These are phyloP conservation scores for Condylostoma magnum DNA, from an alignment of 169 alveolate genomes.

Conservation along the genomic window DNA sequence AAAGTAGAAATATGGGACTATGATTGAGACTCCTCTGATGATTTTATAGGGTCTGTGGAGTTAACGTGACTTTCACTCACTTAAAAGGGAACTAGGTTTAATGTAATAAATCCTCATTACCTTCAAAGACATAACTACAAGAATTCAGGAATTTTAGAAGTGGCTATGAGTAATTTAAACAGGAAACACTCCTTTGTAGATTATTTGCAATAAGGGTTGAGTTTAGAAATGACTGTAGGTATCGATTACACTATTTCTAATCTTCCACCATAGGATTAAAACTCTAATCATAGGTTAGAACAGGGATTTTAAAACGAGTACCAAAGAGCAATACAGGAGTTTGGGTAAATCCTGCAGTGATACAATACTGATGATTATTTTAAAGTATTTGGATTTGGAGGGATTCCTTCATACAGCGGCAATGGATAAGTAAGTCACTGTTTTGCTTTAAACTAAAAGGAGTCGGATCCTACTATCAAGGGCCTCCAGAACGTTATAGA, in stretches of 20 bases:
- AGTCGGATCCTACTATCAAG: conserved; percentile 43
- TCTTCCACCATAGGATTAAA: conserved; percentile 51
- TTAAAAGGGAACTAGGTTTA: background rate
- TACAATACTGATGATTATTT: conserved; percentile 70
- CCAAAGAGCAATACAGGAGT: conserved; percentile 51
- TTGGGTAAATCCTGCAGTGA: conserved; percentile 58
- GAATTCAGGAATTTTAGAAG: conserved; percentile 9
- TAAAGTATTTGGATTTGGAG: conserved; percentile 82
- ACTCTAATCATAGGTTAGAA: conserved; percentile 52
- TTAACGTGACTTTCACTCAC: background rate
- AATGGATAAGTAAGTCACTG: conserved; percentile 40
- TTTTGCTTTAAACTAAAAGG: conserved; percentile 52
- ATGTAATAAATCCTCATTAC: background rate
- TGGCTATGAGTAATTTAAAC: conserved; percentile 19
- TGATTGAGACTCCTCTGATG: conserved; percentile 27
- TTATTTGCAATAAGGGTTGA: conserved; percentile 62
- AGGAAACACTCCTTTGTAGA: conserved; percentile 62
- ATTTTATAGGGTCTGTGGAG: conserved; percentile 13
- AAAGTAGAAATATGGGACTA: conserved; percentile 53
- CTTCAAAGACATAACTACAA: conserved; percentile 4
- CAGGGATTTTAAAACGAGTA: conserved; percentile 35
- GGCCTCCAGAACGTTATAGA: conserved; percentile 56
- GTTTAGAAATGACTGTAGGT: conserved; percentile 53
- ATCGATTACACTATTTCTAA: conserved; percentile 78
- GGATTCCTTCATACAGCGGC: conserved; percentile 10